Base-by-base conservation (phyloP, 2,329 filamentous ascomycete species). In the Fusarium agapanthi region DNA sequence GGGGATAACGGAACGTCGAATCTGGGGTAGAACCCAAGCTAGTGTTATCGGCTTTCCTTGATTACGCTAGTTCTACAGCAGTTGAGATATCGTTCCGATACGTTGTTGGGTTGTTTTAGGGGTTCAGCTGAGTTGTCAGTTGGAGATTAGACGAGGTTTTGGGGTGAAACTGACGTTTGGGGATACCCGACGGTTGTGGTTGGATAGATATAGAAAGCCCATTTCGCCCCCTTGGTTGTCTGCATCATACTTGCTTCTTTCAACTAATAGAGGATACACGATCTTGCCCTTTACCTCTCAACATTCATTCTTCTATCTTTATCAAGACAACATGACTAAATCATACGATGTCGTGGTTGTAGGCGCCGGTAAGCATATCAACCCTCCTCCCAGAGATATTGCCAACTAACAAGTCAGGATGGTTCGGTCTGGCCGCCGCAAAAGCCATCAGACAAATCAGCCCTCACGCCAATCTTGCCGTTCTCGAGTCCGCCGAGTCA, bases 391-490 rank as follows among this genome's bases (percentile, higher is more conserved):
- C 3, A 16, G 1, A 18, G 22, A 32, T 11, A 32, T 18, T 7
- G 1, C 9, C 28, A 32, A 14, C 22, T 68, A 47, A 64, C n/a
- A 20, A 1, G 1, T 2, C 20, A 81, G 86, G 86, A 61, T 87
- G 83, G 83, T 84, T 81, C 75, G 88, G 88, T 24, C 83, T 90
- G 13, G 84, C 83, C 6, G 83, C 85, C 6, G 84, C 88, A 38
- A 89, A 87, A 72, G 85, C 86, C 6, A 88, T 87, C 71, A 79
- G 83, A 11, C 81, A 89, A 60, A 70, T 88, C 28, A 80, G 88
- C 59, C 87, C 88, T 0, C 69, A 79, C 8, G 81, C 83, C 58
- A 84, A 82, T 5, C 74, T 90, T 13, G 69, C 85, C 14, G 75
- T 91, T 3, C 76, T 90, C 18, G 89, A 91, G n/a, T 78, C 82